Evolutionary conservation across 75 land plant genomes (phyloP), one percentile per base, ranked within the genome.

Genomic region (Selaginella moellendorffii): DNA sequence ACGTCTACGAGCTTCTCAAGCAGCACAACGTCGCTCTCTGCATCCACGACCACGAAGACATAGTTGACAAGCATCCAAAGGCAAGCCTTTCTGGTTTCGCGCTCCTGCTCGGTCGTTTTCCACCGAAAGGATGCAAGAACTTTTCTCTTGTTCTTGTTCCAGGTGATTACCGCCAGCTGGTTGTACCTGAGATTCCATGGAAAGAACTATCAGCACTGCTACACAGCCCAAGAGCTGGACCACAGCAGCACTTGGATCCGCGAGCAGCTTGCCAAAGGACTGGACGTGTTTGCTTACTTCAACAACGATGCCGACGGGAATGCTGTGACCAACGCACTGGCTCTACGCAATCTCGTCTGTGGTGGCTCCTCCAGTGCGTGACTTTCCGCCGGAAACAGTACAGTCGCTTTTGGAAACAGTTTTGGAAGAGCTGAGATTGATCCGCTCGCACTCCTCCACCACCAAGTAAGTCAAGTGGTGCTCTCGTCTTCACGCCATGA

Each of bases 141-240:
- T 36, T 36, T 36, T 5, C 14, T 36, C 5, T 36, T 36, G 46
- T 36, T 36, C 14, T 36, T 36, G 46, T 24, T 25, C 5, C 65
- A 73, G 75, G 75, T 73, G 12, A 26, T 73, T 31, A 73, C 75
- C 2, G 64, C 75, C 12, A 54, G 68, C 52, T 73, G 75, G 75
- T 26, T 62, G 29, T 73, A 73, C 26, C 64, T 73, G 12, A 71
- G 75, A 24, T 73, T 73, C 66, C 75, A 73, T 69, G 75, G 75
- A 21, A 28, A 31, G 31, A 52, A 73, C 52, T 73, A 73, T 27
- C 26, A 29, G 59, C 51, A 69, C 22, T 20, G 54, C 18, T 73
- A 73, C 75, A 73, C 26, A 31, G 26, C 1, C 19, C 25, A 68
- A 28, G 66, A 68, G 24, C 75, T 73, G 21, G 63, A 68, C 26